A percentile compares a stretch with the other conserved stretches of the same genome.
Evolutionary conservation across 179 eudicot genomes (phyloP).

Genomic region (Silene coronaria): DNA sequence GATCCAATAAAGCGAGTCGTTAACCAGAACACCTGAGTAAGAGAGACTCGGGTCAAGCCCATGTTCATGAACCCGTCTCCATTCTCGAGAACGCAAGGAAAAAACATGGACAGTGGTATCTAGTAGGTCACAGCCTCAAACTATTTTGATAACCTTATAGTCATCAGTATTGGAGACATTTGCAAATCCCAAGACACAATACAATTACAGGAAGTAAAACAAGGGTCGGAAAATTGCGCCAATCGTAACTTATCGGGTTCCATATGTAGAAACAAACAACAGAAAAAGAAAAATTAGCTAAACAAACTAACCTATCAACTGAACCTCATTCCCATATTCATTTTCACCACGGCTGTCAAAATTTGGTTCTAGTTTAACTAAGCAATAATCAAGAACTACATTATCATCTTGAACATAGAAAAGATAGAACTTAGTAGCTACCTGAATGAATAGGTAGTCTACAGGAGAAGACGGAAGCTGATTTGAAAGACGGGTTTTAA

Average conservation of each 20-base stretch:
- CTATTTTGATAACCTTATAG: conserved; percentile 28
- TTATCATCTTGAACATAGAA: conserved; percentile 19
- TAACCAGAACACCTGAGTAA: conserved; percentile 22
- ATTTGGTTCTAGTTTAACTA: conserved; percentile 30
- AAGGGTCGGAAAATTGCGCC: conserved; percentile 13
- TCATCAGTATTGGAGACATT: conserved; percentile 22
- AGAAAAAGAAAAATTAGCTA: conserved; percentile 21
- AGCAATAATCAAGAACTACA: conserved; percentile 21
- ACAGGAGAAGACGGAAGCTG: conserved; percentile 7
- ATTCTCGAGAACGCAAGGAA: conserved; percentile 17
- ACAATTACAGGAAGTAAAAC: background rate
- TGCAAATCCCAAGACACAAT: conserved; percentile 23
- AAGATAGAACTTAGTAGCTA: conserved; percentile 22
- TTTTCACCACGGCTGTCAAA: background rate
- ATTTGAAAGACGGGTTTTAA: conserved; percentile 1
- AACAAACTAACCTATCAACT: conserved; percentile 29
- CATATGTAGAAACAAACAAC: conserved; percentile 21
- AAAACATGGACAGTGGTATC: conserved; percentile 15
- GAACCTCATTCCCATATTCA: background rate
- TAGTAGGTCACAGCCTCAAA: conserved; percentile 14
- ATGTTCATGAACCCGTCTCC: conserved; percentile 21
- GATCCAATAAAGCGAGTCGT: conserved; percentile 24
- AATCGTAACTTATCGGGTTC: conserved; percentile 26
- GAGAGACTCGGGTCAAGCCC: conserved; percentile 15
- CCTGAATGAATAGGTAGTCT: conserved; percentile 28